A percentile compares a stretch with the other conserved stretches of the same genome.
phyloP scores from a whole-genome alignment of 225 moss, liverwort and hornwort genomes.

The Marchantia polymorpha region DNA sequence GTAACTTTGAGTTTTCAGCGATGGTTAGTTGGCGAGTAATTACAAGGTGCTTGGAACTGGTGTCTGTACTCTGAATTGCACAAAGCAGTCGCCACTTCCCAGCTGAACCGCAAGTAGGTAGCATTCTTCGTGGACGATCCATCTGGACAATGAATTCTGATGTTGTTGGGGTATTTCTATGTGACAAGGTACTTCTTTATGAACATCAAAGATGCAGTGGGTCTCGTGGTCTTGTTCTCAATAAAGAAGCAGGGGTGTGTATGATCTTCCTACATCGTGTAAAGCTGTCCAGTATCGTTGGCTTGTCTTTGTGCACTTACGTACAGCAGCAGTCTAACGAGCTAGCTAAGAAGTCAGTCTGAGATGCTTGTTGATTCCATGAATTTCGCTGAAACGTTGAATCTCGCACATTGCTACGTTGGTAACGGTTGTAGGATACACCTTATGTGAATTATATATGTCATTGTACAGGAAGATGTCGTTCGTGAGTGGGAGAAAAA shows the following conservation, averaged over 20 bases:
- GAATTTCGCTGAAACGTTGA: neutral
- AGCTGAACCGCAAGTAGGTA: neutral
- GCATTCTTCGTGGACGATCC: slow-evolving; percentile 2
- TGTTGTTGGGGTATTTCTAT: slow-evolving; percentile 16
- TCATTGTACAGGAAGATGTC: slow-evolving; percentile 44
- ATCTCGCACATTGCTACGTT: neutral
- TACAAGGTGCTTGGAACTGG: neutral
- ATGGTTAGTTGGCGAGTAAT: neutral
- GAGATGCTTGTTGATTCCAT: neutral
- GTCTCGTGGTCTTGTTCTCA: slow-evolving; percentile 72
- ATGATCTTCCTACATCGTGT: slow-evolving; percentile 14
- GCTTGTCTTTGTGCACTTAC: neutral
- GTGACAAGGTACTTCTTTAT: slow-evolving; percentile 65
- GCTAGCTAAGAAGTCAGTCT: neutral
- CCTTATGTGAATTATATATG: neutral
- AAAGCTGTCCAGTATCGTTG: slow-evolving; percentile 4
- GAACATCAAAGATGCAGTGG: slow-evolving; percentile 80
- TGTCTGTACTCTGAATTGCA: neutral
- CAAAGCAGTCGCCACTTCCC: neutral
- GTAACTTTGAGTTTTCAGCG: neutral
- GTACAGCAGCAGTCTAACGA: neutral
- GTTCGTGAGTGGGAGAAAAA: slow-evolving; percentile 63
- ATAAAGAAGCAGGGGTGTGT: slow-evolving; percentile 58
- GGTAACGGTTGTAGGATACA: slow-evolving; percentile 2
- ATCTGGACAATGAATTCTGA: slow-evolving; percentile 15